A percentile compares a stretch with the other conserved stretches of the same genome.
These are phyloP conservation scores for Annulohypoxylon nitens DNA, from an alignment of 495 filamentous ascomycete genomes.

Conservation along the genomic window DNA sequence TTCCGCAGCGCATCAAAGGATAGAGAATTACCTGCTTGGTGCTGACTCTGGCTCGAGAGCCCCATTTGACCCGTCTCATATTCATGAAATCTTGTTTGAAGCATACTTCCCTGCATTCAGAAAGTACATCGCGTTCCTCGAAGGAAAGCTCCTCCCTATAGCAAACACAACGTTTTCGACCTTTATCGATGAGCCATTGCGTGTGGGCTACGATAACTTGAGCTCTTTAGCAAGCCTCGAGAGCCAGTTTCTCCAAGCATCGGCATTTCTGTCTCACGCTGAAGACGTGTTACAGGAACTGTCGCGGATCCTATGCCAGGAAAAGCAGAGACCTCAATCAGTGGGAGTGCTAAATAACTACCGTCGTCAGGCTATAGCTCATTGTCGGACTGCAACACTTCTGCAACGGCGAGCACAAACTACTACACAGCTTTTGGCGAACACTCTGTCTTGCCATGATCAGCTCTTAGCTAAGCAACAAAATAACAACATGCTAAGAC, in stretches of 20 bases:
- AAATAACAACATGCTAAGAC: conserved; percentile 56
- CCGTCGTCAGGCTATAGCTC: conserved; percentile 37
- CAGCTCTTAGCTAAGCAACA: conserved; percentile 55
- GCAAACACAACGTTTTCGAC: conserved; percentile 50
- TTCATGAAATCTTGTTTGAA: conserved; percentile 56
- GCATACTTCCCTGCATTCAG: conserved; percentile 58
- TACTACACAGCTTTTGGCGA: conserved; percentile 52
- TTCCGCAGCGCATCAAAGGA: conserved; percentile 48
- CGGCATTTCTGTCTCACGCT: conserved; percentile 42
- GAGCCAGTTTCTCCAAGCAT: conserved; percentile 47
- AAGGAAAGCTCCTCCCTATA: conserved; percentile 53
- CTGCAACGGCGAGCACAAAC: conserved; percentile 52
- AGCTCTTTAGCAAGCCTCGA: conserved; percentile 49
- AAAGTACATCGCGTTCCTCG: conserved; percentile 53
- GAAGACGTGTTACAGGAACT: conserved; percentile 50
- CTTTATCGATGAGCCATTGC: conserved; percentile 52
- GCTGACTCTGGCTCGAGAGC: conserved; percentile 15
- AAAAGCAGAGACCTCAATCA: conserved; percentile 6
- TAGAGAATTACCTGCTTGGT: conserved; percentile 37
- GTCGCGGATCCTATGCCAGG: conserved; percentile 18
- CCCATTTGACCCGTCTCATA: conserved; percentile 41
- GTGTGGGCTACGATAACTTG: conserved; percentile 53
- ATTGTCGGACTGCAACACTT: conserved; percentile 49
- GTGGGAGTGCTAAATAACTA: conserved; percentile 33
- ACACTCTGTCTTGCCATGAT: conserved; percentile 57